Conservation (phyloP, 2,329 filamentous ascomycete species). For the Celoporthe dispersa region DNA sequence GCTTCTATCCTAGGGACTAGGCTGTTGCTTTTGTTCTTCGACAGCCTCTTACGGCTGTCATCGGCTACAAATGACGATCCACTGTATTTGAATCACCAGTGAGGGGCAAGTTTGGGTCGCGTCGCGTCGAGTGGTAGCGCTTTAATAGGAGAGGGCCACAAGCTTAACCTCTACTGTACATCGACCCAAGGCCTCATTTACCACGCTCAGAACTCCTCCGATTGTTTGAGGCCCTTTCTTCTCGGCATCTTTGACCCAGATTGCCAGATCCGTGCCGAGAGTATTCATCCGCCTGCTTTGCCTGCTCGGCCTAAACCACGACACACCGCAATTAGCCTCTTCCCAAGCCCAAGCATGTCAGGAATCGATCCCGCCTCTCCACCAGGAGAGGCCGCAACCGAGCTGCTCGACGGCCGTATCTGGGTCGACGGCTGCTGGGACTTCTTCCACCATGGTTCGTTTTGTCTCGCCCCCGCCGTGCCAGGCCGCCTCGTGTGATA, state of each 20-base stretch:
- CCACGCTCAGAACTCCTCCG: not conserved
- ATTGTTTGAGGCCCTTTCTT: not conserved
- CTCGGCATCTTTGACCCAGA: not conserved
- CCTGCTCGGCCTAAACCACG: not conserved
- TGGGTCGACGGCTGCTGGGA: slow-evolving; percentile 99
- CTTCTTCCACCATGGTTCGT: slow-evolving; percentile 91
- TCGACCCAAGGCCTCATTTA: not conserved
- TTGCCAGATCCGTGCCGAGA: not conserved
- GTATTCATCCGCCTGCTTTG: not conserved
- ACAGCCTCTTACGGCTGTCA: not conserved
- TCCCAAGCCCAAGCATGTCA: slow-evolving; percentile 28
- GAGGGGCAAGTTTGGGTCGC: slow-evolving; percentile 4
- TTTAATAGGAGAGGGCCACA: not conserved
- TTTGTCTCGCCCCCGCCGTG: not conserved
- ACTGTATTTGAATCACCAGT: not conserved
- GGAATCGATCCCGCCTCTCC: slow-evolving; percentile 37
- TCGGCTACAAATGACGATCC: not conserved
- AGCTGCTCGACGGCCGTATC: slow-evolving; percentile 72
- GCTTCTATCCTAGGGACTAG: not conserved
- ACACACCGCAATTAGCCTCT: not conserved
- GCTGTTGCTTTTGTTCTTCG: not conserved
- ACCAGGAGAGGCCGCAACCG: slow-evolving; percentile 55
- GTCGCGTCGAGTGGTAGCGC: not conserved
- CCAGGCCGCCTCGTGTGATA: not conserved
- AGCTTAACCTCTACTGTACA: not conserved